Percentiles rank a stretch among this genome's conserved stretches.
These are phyloP conservation scores for Metschnikowia vanudenii DNA, from an alignment of 805 yeast species.

Conservation along the genomic window DNA sequence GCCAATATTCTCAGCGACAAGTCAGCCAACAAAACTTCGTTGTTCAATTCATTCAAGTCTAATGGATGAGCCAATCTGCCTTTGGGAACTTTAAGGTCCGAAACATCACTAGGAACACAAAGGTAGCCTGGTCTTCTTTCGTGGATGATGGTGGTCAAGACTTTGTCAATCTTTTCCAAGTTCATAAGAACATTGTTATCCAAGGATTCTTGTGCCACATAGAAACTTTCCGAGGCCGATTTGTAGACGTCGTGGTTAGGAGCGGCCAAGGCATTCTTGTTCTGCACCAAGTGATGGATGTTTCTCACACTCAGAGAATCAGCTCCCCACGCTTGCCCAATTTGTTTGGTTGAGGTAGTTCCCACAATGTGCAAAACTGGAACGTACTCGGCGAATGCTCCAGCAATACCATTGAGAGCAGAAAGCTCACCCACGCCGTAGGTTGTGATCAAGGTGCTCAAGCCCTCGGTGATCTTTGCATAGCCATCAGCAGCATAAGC, in stretches of 20 bases:
- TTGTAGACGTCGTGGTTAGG: slow-evolving; percentile 71
- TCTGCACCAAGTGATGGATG: slow-evolving; percentile 62
- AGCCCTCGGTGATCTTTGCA: slow-evolving; percentile 56
- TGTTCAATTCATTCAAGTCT: slow-evolving; percentile 16
- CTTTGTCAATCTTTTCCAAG: slow-evolving; percentile 59
- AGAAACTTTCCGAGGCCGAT: slow-evolving; percentile 56
- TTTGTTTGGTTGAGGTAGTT: slow-evolving; percentile 36
- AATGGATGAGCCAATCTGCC: slow-evolving; percentile 20
- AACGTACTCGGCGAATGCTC: slow-evolving; percentile 77
- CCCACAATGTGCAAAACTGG: slow-evolving; percentile 87
- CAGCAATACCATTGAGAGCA: slow-evolving; percentile 79
- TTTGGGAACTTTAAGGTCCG: slow-evolving; percentile 36
- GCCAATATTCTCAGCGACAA: slow-evolving; percentile 41
- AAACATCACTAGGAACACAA: slow-evolving; percentile 71
- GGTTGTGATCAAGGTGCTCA: slow-evolving; percentile 67
- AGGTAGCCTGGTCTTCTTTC: slow-evolving; percentile 79
- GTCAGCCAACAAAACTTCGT: slow-evolving; percentile 19
- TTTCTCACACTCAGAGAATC: slow-evolving; percentile 21
- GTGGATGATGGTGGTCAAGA: slow-evolving; percentile 52
- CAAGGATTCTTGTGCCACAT: slow-evolving; percentile 49
- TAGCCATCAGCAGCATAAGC: slow-evolving; percentile 93
- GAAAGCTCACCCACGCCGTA: slow-evolving; percentile 89
- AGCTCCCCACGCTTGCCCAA: slow-evolving; percentile 20
- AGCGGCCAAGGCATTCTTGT: slow-evolving; percentile 41
- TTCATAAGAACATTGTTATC: slow-evolving; percentile 29